These are phyloP conservation scores for Candida nanaspora DNA, from an alignment of 805 yeast species.

Conservation along the genomic window DNA sequence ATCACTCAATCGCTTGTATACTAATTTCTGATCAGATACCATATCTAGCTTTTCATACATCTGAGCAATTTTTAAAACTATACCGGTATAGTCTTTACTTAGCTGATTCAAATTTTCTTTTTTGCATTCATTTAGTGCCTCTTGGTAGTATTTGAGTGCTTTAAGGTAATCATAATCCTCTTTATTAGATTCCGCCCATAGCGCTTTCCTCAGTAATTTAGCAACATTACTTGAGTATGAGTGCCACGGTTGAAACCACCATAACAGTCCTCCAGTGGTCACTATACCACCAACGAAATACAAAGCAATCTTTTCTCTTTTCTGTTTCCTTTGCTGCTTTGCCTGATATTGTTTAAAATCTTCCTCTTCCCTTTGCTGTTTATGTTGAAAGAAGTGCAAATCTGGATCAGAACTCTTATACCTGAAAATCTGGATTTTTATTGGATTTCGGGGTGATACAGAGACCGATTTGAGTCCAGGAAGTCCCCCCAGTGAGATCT, in stretches of 20 bases:
- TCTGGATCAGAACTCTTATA: not conserved
- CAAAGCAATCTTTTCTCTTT: slow-evolving; percentile 9
- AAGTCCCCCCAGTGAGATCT: no score
- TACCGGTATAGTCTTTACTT: slow-evolving; percentile 82
- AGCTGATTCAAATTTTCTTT: slow-evolving; percentile 46
- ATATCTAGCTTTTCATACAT: slow-evolving; percentile 69
- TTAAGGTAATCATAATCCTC: slow-evolving; percentile 54
- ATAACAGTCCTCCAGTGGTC: not conserved
- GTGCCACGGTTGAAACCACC: slow-evolving; percentile 25
- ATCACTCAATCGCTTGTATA: slow-evolving; percentile 31
- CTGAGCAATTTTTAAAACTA: slow-evolving; percentile 81
- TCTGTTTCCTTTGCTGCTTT: slow-evolving; percentile 6
- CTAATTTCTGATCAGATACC: slow-evolving; percentile 54
- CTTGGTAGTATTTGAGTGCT: slow-evolving; percentile 67
- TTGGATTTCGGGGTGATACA: no score
- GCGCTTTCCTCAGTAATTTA: slow-evolving; percentile 58
- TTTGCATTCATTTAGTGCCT: slow-evolving; percentile 62
- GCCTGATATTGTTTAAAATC: slow-evolving; percentile 4
- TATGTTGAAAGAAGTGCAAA: slow-evolving; percentile 3
- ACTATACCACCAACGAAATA: slow-evolving; percentile 4
- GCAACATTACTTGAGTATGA: slow-evolving; percentile 45
- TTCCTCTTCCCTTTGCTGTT: slow-evolving; percentile 6
- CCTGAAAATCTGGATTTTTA: no score
- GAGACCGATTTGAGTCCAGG: no score
- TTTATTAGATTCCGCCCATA: slow-evolving; percentile 77